phyloP scores from a whole-genome alignment of 805 yeast species.

The Yamadazyma philogaea region DNA sequence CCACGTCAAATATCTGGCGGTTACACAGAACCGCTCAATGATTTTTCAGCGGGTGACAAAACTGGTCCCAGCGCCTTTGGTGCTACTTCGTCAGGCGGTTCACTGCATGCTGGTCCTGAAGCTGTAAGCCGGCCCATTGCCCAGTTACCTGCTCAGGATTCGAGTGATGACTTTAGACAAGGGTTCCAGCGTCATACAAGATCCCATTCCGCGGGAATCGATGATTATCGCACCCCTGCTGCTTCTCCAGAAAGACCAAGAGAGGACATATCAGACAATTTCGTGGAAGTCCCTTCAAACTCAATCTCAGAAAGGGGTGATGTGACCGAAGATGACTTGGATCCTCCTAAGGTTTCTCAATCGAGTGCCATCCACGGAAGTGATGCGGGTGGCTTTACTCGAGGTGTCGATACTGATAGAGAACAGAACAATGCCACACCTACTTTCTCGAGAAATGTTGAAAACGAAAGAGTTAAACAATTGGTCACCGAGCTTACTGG shows the following conservation, averaged over 20 bases:
- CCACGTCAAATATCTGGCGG: background rate
- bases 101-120: slow-evolving; percentile 11
- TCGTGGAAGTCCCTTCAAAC: slow-evolving; percentile 30
- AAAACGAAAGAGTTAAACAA: slow-evolving; percentile 28
- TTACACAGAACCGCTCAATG: slow-evolving; percentile 3
- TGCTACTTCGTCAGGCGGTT: slow-evolving; percentile 13
- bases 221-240: slow-evolving; percentile 28
- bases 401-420: slow-evolving; percentile 8
- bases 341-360: slow-evolving; percentile 4
- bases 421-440: slow-evolving; percentile 13
- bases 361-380: background rate
- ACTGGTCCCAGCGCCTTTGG: slow-evolving; percentile 10
- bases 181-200: slow-evolving; percentile 29
- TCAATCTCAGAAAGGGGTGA: slow-evolving; percentile 19
- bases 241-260: slow-evolving; percentile 24
- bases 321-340: slow-evolving; percentile 14
- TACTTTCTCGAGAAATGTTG: slow-evolving; percentile 12
- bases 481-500: slow-evolving; percentile 30
- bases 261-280: slow-evolving; percentile 18
- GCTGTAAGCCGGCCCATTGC: slow-evolving; percentile 2
- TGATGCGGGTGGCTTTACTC: slow-evolving; percentile 4
- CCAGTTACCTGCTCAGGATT: slow-evolving; percentile 3
- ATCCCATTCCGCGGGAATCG: slow-evolving; percentile 35
- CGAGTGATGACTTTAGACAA: slow-evolving; percentile 8
- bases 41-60: slow-evolving; percentile 17